Base-by-base conservation (phyloP, 306 rosid species). In the Cicer yamashitae region DNA sequence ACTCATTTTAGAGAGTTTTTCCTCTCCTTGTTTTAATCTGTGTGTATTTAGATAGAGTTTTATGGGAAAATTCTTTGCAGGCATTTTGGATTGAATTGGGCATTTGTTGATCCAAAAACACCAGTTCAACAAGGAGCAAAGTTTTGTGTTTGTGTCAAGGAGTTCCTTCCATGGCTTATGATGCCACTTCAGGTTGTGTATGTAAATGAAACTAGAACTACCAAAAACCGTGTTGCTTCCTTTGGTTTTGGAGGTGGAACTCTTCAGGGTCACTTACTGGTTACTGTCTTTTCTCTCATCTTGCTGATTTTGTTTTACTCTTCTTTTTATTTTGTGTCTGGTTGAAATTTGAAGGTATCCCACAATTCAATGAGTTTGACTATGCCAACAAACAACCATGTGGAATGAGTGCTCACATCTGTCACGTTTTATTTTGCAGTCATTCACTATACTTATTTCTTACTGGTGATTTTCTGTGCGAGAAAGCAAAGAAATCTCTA, bases 231-330 rank as follows among this genome's bases (percentile, higher is more conserved):
- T 11, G 17, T 48, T 56, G 75, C 88, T 14, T 86, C 91, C 75
- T 94, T 91, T 83, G 86, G 92, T 38, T 94, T 90, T 75, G 96
- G 97, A 72, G 84, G 98, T 15, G 98, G 98, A 70, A 94, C 98
- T 69, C 96, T 91, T 72, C 91, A 83, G 63, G 96, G 98, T 64
- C 98, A 94, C 89, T 82, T 94, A 71, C 87, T 94, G 96, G 97
- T 91, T 79, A 82, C 86, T 87, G 7, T 63, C 34, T 76, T 52
- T 79, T 15, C 67, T 38, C 62, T 56, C 10, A 15, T 47, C 77
- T 48, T 52, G 30, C 44, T 56, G 37, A 18, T 66, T 61, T 73
- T 34, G 34, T 47, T 45, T 66, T 45, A 58, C 50, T 63, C 73
- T 45, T 30, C 6, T 58, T 30, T 41, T 34, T 11, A 8, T 8